Evolutionary conservation across 345 rosid species (phyloP).

Genomic region (Kernera saxatilis): DNA sequence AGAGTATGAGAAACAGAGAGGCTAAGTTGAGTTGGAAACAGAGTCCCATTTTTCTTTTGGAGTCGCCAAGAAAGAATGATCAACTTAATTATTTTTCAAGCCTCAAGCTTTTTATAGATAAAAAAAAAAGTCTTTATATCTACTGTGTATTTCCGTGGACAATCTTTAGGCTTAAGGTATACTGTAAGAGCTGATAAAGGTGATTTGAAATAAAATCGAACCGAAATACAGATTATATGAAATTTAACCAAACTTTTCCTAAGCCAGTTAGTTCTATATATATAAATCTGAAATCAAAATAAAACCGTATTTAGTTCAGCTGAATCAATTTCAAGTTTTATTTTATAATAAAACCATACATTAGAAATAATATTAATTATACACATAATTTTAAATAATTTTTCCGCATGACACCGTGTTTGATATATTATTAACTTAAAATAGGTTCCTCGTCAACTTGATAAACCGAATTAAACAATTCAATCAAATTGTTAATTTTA

Average conservation of each 20-base stretch:
- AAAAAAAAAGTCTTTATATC: not conserved
- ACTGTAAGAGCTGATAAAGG: not conserved
- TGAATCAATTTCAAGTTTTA: not conserved
- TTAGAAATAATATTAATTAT: not conserved
- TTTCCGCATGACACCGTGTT: not conserved
- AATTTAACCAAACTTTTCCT: not conserved
- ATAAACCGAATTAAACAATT: not conserved
- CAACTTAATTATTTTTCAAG: constrained; percentile 28
- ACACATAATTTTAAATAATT: not conserved
- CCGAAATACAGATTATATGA: not conserved
- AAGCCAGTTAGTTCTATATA: not conserved
- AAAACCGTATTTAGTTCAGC: not conserved
- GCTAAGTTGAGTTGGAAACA: constrained; percentile 18
- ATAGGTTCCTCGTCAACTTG: not conserved
- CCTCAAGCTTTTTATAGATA: constrained; percentile 16
- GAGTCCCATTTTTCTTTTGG: constrained; percentile 18
- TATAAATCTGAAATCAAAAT: not conserved
- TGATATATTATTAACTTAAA: not conserved
- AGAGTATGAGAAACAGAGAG: constrained; percentile 26
- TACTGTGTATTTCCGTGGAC: constrained; percentile 7
- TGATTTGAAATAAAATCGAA: not conserved
- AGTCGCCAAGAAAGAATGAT: constrained; percentile 14
- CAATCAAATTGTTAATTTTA: too few relatives aligned
- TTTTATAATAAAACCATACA: not conserved
- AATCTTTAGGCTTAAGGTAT: constrained; percentile 25